Evolutionary conservation across 805 yeast species (phyloP).

Genomic region (Ogataea siamensis): DNA sequence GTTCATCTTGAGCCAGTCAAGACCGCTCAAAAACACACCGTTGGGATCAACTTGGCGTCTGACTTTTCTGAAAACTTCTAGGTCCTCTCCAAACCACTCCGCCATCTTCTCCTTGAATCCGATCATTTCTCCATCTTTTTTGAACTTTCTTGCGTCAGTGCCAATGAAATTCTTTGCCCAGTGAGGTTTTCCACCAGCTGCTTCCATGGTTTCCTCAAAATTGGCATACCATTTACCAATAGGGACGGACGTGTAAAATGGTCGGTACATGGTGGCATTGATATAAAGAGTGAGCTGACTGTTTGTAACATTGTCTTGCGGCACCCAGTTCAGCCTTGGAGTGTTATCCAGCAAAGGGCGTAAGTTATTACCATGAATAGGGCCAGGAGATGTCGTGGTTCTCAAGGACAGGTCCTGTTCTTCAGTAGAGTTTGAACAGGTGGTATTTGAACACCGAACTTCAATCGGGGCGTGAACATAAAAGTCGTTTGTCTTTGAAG

Average conservation of each 20-base stretch:
- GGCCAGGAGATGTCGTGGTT: constrained; percentile 60
- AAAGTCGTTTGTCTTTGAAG: constrained; percentile 58
- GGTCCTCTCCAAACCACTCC: constrained; percentile 78
- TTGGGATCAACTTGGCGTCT: constrained; percentile 75
- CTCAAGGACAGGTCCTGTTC: constrained; percentile 51
- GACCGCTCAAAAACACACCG: constrained; percentile 75
- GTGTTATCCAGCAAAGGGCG: constrained; percentile 83
- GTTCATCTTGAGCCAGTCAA: constrained; percentile 78
- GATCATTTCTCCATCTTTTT: constrained; percentile 69
- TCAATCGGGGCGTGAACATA: constrained; percentile 95
- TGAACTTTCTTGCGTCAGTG: constrained; percentile 39
- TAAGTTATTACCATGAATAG: constrained; percentile 78
- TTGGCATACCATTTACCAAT: constrained; percentile 75
- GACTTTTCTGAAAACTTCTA: constrained; percentile 56
- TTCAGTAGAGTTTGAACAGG: constrained; percentile 39
- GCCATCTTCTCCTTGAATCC: constrained; percentile 70
- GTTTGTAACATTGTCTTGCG: constrained; percentile 55
- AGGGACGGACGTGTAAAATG: constrained; percentile 75
- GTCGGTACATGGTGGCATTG: constrained; percentile 95
- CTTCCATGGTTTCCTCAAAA: constrained; percentile 77
- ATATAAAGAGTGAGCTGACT: constrained; percentile 80
- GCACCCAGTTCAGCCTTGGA: constrained; percentile 60
- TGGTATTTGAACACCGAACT: constrained; percentile 88
- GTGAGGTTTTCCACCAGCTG: constrained; percentile 91
- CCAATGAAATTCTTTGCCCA: constrained; percentile 98